Percentiles rank a stretch among this genome's conserved stretches.
phyloP scores from a whole-genome alignment of 169 alveolate species.

The Eimeria maxima region DNA sequence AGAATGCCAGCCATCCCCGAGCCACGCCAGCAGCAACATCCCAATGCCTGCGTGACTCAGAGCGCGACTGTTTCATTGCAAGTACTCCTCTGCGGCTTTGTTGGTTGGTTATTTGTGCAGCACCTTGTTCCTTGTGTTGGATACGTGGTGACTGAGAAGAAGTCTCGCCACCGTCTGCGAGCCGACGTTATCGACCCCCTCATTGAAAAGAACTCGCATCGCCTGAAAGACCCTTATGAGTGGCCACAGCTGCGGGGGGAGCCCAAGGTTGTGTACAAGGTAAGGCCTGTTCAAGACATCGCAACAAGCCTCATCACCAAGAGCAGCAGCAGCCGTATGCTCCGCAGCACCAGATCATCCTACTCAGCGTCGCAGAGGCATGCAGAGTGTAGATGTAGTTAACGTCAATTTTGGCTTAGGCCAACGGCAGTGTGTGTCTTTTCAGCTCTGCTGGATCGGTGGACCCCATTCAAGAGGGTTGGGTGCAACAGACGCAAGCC shows the following conservation, averaged over 20 bases:
- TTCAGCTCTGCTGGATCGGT: not conserved
- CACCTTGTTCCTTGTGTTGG: conserved; percentile 93
- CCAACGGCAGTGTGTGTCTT: not conserved
- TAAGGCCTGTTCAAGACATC: conserved; percentile 7
- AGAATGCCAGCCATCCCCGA: not conserved
- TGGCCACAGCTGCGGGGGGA: conserved; percentile 78
- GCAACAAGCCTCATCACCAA: not conserved
- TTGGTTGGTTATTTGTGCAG: conserved; percentile 46
- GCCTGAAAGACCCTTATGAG: conserved; percentile 67
- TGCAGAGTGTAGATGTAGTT: not conserved
- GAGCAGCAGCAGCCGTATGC: not conserved
- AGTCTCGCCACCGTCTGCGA: conserved; percentile 84
- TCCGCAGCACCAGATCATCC: not conserved
- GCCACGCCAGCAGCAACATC: not conserved
- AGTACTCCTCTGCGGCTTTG: not conserved
- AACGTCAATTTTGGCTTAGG: not conserved
- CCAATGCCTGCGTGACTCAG: not conserved
- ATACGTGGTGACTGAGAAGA: conserved; percentile 88
- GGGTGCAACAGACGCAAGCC: not conserved
- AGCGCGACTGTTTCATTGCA: not conserved
- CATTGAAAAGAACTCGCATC: conserved; percentile 82
- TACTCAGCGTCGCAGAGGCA: not conserved
- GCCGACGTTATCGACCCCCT: conserved; percentile 84
- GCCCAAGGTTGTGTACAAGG: conserved; percentile 82
- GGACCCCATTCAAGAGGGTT: not conserved